Evolutionary conservation across 768 basidiomycete species (phyloP), one percentile per base, ranked within the genome.

Genomic region (Hirschioporus abietinus): DNA sequence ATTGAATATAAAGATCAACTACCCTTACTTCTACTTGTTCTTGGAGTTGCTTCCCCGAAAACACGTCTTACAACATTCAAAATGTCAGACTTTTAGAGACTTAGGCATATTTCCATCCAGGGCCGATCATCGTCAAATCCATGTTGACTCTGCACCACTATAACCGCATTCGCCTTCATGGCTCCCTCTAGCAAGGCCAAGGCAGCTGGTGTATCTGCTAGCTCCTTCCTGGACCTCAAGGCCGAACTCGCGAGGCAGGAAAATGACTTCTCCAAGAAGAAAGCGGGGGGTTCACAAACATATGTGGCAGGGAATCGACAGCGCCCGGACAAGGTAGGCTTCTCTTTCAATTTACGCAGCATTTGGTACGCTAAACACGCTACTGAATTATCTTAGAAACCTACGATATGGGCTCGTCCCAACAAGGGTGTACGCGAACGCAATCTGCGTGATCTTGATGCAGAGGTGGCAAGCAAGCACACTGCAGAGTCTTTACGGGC

Each of bases 191-290:
- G 80, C 74, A 90, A 89, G 74, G 82, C 86, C 0, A 89, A 85
- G 72, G 87, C 86, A 18, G 85, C 87, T 42, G 90, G 90, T 8
- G 82, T 92, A 72, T 90, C 86, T 68, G 82, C 88, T 4, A 84
- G 82, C 66, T 92, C 93, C 0, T 91, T 93, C 75, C 84, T 93
- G n/a, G 91, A 93, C 72, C 85, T 95, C 58, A 91, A 90, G 68
- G 88, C 83, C 8, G 80, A 84, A 65, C 74, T 86, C 1, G 78
- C 78, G 0, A 81, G 79, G 68, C 75, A 80, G 65, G 86, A 88
- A 71, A 81, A 89, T 20, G 88, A 90, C 68, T 81, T 92, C 35
- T 76, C 85, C 20, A 89, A 86, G 72, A 82, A 83, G 64, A 92
- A 89, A 71, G 85, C 83, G 12, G 77, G 84, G 17, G 89, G 89